Evolutionary conservation across 2,329 filamentous ascomycete species (phyloP).

Genomic region (Hypomyces perniciosus): DNA sequence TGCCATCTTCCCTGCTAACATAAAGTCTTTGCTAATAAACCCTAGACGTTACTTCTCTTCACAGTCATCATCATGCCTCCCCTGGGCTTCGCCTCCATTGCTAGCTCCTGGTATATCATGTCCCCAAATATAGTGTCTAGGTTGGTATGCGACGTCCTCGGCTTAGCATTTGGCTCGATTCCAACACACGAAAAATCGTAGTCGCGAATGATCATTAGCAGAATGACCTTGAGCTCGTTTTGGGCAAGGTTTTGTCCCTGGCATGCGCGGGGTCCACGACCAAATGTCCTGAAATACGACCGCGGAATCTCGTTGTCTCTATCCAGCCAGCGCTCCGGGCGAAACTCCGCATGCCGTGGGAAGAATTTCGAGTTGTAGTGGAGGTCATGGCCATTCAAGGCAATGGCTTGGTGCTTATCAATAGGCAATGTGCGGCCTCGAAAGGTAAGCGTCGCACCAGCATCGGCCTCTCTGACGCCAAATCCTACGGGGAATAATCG

Average conservation of each 20-base stretch:
- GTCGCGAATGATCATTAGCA: conserved; percentile 18
- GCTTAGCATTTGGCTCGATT: conserved; percentile 14
- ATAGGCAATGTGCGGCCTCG: conserved; percentile 33
- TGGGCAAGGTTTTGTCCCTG: conserved; percentile 31
- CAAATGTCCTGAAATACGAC: conserved; percentile 26
- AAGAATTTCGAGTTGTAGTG: conserved; percentile 31
- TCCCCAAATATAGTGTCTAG: conserved; percentile 17
- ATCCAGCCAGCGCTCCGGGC: conserved; percentile 38
- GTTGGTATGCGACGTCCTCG: conserved; percentile 18
- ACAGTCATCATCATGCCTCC: too few species aligned
- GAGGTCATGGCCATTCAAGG: conserved; percentile 16
- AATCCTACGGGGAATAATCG: conserved; percentile 44
- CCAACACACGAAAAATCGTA: conserved; percentile 22
- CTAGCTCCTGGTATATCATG: too few species aligned
- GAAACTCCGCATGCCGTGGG: conserved; percentile 31
- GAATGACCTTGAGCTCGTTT: conserved; percentile 27
- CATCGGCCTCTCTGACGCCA: conserved; percentile 29
- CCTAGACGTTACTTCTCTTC: too few species aligned
- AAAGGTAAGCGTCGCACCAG: conserved; percentile 30
- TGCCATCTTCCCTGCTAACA: too few species aligned
- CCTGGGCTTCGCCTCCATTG: too few species aligned
- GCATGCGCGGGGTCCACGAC: conserved; percentile 31
- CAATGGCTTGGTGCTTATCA: conserved; percentile 24
- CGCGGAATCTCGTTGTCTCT: conserved; percentile 7
- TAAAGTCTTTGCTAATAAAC: too few species aligned